phyloP scores from a whole-genome alignment of 352 stramenopile species.

The Thraustochytrium sp. region DNA sequence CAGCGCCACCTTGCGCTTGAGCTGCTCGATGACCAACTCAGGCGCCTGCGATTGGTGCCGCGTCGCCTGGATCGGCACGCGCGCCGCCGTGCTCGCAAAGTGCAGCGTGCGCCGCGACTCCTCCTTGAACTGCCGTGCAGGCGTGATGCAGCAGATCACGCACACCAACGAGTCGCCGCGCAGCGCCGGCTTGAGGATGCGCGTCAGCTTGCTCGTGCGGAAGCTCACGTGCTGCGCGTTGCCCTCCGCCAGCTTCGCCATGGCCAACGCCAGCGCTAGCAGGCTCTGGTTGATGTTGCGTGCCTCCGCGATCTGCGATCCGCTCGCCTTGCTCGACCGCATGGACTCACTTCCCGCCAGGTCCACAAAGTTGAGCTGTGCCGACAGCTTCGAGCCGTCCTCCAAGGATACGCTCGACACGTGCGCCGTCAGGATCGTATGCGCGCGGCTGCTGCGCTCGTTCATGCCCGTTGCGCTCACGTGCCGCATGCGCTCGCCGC shows the following conservation, averaged over 20 bases:
- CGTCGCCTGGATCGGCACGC: slow-evolving; percentile 79
- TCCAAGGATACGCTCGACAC: slow-evolving; percentile 75
- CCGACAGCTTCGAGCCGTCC: slow-evolving; percentile 72
- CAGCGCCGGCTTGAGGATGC: slow-evolving; percentile 92
- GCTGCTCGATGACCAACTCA: slow-evolving; percentile 8
- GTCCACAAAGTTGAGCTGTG: slow-evolving; percentile 93
- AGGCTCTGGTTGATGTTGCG: slow-evolving; percentile 73
- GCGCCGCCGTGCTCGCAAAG: slow-evolving; percentile 85
- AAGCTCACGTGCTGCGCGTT: slow-evolving; percentile 79
- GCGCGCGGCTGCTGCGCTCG: slow-evolving; percentile 87
- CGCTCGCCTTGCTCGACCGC: slow-evolving; percentile 62
- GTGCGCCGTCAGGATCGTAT: slow-evolving; percentile 95
- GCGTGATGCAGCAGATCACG: slow-evolving; percentile 89
- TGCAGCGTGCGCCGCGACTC: slow-evolving; percentile 91
- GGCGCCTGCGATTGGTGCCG: slow-evolving; percentile 67
- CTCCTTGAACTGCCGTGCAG: slow-evolving; percentile 82
- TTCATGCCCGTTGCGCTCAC: slow-evolving; percentile 96
- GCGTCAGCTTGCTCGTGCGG: slow-evolving; percentile 94
- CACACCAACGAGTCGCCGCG: slow-evolving; percentile 88
- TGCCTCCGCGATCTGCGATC: slow-evolving; percentile 65
- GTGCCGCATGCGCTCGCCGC: slow-evolving; percentile 86
- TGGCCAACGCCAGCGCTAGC: slow-evolving; percentile 70
- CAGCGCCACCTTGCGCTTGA: background rate
- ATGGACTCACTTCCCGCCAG: slow-evolving; percentile 83
- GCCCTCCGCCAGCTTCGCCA: slow-evolving; percentile 66